phyloP scores from a whole-genome alignment of 2,329 filamentous ascomycete species.

The Colletotrichum sp. region DNA sequence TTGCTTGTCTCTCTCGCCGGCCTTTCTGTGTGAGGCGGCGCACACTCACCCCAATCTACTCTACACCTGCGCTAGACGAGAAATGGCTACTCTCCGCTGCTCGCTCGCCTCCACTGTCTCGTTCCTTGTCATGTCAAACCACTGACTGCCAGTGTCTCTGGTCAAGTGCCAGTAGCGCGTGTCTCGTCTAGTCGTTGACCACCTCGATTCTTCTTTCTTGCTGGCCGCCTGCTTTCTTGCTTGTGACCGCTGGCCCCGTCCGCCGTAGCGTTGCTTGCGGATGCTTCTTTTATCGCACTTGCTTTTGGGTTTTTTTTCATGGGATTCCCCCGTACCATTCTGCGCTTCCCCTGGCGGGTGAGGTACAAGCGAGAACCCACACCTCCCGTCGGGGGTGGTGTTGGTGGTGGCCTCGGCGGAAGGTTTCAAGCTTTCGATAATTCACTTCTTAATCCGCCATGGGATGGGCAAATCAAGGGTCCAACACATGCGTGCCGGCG shows the following conservation, averaged over 20 bases:
- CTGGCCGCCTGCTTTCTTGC: background rate
- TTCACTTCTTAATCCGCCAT: background rate
- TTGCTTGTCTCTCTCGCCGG: background rate
- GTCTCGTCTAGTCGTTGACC: background rate
- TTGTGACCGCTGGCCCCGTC: background rate
- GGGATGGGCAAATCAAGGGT: slow-evolving; percentile 10
- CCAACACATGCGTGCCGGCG: background rate
- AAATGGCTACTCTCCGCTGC: background rate
- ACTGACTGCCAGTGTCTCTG: background rate
- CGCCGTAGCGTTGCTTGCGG: background rate
- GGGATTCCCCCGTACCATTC: background rate
- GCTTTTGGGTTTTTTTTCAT: background rate
- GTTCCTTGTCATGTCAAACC: background rate
- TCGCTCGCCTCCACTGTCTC: background rate
- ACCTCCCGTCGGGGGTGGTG: background rate
- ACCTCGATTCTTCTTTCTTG: background rate
- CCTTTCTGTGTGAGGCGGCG: background rate
- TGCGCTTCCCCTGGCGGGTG: background rate
- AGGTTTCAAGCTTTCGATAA: slow-evolving; percentile 18
- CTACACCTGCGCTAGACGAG: background rate
- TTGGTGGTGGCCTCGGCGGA: background rate
- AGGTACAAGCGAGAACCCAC: background rate
- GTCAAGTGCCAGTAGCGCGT: slow-evolving; percentile 8
- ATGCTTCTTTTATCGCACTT: background rate
- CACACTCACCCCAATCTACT: background rate